These are phyloP conservation scores for Colletotrichum chlorophyti DNA, from an alignment of 2,329 filamentous ascomycete genomes.

Conservation along the genomic window DNA sequence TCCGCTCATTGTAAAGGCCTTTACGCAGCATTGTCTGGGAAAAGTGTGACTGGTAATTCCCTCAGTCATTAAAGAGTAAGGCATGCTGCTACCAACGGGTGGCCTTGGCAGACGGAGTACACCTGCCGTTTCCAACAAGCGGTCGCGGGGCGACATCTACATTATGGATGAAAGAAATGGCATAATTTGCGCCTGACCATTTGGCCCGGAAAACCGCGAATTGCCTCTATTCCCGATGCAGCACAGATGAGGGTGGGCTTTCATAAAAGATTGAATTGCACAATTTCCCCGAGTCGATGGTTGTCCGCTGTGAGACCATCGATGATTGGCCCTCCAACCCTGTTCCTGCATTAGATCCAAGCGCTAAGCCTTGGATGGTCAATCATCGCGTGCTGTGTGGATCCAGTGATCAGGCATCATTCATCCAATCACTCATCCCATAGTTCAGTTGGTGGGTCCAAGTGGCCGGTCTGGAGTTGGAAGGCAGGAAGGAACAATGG, in stretches of 20 bases:
- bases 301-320: not conserved
- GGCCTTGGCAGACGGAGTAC: not conserved
- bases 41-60: too few species aligned
- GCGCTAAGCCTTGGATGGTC: constrained; percentile 21
- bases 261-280: constrained; percentile 27
- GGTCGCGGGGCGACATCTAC: too few species aligned
- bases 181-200: constrained; percentile 1
- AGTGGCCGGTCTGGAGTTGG: too few species aligned
- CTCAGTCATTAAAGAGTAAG: too few species aligned
- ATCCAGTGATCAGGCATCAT: too few species aligned
- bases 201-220: constrained; percentile 4
- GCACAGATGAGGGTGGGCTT: constrained; percentile 8
- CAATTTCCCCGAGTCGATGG: constrained; percentile 20
- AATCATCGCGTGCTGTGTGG: constrained; percentile 1
- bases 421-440: too few species aligned
- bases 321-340: constrained; percentile 10
- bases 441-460: not conserved
- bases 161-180: not conserved
- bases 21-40: too few species aligned
- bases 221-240: constrained; percentile 8
- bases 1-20: too few species aligned
- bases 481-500: too few species aligned
- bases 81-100: not conserved
- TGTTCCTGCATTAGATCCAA: constrained; percentile 16
- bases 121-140: too few species aligned